These are phyloP conservation scores for Fusarium camptoceras DNA, from an alignment of 2,329 filamentous ascomycete genomes.

Conservation along the genomic window DNA sequence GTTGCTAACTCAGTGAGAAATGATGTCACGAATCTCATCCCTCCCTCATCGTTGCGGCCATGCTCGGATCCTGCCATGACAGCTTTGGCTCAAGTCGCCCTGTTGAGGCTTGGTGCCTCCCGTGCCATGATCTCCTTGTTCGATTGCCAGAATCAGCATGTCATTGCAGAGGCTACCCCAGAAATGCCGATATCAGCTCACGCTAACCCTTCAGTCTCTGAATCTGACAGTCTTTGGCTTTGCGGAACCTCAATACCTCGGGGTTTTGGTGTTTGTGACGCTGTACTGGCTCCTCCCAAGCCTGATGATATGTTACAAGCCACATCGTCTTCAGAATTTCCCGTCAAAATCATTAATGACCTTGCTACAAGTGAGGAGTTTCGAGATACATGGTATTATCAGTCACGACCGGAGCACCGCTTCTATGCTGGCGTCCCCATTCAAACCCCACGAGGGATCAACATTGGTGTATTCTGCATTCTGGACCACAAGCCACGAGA, in stretches of 20 bases:
- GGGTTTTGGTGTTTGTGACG: slow-evolving; percentile 46
- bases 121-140: slow-evolving; percentile 64
- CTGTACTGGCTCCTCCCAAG: slow-evolving; percentile 29
- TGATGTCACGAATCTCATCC: slow-evolving; percentile 36
- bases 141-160: slow-evolving; percentile 59
- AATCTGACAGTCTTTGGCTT: slow-evolving; percentile 43
- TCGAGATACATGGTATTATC: slow-evolving; percentile 38
- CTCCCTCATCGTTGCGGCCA: slow-evolving; percentile 43
- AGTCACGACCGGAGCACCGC: slow-evolving; percentile 36
- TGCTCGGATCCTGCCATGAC: slow-evolving; percentile 58
- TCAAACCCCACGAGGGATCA: slow-evolving; percentile 53
- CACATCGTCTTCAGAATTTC: slow-evolving; percentile 28
- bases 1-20: slow-evolving; percentile 39
- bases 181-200: slow-evolving; percentile 51
- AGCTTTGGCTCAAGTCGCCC: slow-evolving; percentile 62
- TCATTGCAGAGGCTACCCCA: slow-evolving; percentile 64
- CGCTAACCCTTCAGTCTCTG: slow-evolving; percentile 33
- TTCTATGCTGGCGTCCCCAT: slow-evolving; percentile 59
- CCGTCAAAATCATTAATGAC: slow-evolving; percentile 52
- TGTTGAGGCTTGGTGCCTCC: slow-evolving; percentile 56
- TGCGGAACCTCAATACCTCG: slow-evolving; percentile 51
- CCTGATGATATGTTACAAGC: background rate
- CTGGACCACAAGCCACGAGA: slow-evolving; percentile 31
- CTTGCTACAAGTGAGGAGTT: slow-evolving; percentile 48
- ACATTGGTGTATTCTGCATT: slow-evolving; percentile 57